A percentile compares a stretch with the other conserved stretches of the same genome.
Evolutionary conservation across 352 stramenopile species (phyloP).

Genomic region (Phytopythium aichiense): DNA sequence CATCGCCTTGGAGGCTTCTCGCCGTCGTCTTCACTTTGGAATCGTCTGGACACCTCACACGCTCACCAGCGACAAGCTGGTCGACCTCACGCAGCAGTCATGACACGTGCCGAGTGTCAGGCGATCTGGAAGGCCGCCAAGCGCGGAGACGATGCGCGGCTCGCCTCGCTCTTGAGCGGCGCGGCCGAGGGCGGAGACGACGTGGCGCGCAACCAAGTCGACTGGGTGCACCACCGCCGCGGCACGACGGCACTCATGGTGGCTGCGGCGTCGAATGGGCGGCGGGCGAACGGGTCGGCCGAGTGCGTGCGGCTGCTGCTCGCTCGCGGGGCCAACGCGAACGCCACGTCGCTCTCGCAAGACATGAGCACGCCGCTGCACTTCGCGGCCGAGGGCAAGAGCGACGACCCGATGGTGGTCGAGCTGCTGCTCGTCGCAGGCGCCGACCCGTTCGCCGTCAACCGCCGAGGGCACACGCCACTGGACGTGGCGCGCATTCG

Average conservation of each 20-base stretch:
- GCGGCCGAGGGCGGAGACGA: conserved; percentile 7
- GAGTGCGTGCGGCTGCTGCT: conserved; percentile 37
- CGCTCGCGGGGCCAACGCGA: conserved; percentile 38
- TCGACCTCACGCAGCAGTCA: not conserved
- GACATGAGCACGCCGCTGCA: conserved; percentile 64
- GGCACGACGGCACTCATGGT: conserved; percentile 67
- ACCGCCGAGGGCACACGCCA: conserved; percentile 46
- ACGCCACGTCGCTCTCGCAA: conserved; percentile 30
- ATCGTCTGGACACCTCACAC: not conserved
- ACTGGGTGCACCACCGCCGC: conserved; percentile 34
- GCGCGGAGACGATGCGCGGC: conserved; percentile 19
- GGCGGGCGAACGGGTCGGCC: conserved; percentile 22
- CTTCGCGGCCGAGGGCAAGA: conserved; percentile 42
- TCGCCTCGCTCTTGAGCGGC: conserved; percentile 20
- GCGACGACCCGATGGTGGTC: conserved; percentile 36
- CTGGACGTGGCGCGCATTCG: conserved; percentile 57
- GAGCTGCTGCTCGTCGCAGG: conserved; percentile 46
- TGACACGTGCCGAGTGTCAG: conserved; percentile 29
- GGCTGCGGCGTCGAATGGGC: conserved; percentile 10
- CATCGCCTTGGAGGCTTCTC: not conserved
- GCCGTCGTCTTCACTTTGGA: not conserved
- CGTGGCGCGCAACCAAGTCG: conserved; percentile 25
- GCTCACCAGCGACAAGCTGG: not conserved
- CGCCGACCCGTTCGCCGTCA: conserved; percentile 48
- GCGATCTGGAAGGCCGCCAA: conserved; percentile 28